Conservation (phyloP, 225 moss, liverwort and hornwort genomes). For the Marchantia polymorpha region DNA sequence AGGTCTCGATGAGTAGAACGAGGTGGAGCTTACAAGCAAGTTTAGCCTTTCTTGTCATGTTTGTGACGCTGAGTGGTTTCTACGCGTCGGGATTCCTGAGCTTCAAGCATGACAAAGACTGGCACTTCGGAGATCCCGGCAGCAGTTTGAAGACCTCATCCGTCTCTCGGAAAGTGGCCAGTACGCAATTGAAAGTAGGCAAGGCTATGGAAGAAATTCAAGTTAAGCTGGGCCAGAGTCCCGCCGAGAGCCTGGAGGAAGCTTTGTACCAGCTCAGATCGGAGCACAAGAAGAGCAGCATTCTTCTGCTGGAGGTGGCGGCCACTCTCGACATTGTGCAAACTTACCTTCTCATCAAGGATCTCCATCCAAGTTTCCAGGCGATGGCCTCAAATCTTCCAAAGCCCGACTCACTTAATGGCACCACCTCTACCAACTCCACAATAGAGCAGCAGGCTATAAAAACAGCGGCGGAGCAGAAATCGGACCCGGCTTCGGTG, state of each 20-base stretch:
- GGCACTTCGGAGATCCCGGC: constrained; percentile 11
- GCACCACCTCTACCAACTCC: not conserved
- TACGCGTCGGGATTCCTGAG: constrained; percentile 27
- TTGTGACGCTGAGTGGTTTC: constrained; percentile 34
- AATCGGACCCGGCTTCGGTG: not conserved
- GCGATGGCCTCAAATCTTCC: not conserved
- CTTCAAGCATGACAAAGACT: constrained; percentile 4
- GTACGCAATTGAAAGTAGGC: constrained; percentile 46
- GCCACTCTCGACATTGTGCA: constrained; percentile 42
- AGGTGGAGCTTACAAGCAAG: constrained; percentile 20
- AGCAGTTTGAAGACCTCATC: constrained; percentile 11
- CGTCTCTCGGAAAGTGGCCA: constrained; percentile 27
- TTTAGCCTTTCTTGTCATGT: constrained; percentile 23
- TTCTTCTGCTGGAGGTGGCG: constrained; percentile 43
- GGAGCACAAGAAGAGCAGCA: constrained; percentile 37
- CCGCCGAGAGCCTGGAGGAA: constrained; percentile 21
- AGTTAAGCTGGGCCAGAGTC: constrained; percentile 10
- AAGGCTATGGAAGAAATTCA: constrained; percentile 42
- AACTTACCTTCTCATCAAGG: constrained; percentile 10
- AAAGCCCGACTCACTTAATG: not conserved
- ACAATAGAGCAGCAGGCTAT: not conserved
- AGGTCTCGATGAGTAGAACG: not conserved
- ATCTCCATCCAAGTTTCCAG: not conserved
- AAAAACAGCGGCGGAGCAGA: not conserved
- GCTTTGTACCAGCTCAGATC: constrained; percentile 38